Conservation (phyloP, 1,284 basidiomycete genomes). For the Meripilus lineatus region DNA sequence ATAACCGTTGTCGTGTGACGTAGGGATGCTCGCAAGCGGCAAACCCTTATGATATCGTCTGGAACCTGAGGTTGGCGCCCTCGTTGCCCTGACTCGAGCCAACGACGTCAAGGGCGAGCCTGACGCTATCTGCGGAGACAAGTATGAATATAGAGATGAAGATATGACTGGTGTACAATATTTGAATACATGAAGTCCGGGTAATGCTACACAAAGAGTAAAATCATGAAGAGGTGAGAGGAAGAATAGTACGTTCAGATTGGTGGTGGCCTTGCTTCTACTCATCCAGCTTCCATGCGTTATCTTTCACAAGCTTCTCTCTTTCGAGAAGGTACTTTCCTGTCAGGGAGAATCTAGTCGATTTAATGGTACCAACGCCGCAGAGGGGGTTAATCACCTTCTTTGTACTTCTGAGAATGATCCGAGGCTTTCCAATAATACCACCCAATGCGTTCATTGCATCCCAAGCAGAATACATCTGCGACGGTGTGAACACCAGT, state of each 20-base stretch:
- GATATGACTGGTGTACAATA: neutral
- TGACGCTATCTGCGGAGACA: too few species aligned
- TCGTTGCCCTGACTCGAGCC: too few species aligned
- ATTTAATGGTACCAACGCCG: neutral
- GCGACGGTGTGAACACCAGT: conserved; percentile 83
- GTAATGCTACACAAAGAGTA: too few species aligned
- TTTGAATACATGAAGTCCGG: neutral
- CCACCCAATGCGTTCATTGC: conserved; percentile 79
- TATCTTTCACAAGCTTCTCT: conserved; percentile 53
- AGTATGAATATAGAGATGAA: neutral
- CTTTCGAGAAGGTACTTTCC: conserved; percentile 84
- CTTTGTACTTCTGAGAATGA: conserved; percentile 81
- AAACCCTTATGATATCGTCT: too few species aligned
- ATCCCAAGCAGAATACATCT: conserved; percentile 75
- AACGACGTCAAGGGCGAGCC: too few species aligned
- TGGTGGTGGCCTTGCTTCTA: too few species aligned
- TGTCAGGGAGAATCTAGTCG: conserved; percentile 23
- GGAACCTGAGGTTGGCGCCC: too few species aligned
- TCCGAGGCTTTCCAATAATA: conserved; percentile 81
- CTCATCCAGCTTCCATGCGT: conserved; percentile 15
- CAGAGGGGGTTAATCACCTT: conserved; percentile 44
- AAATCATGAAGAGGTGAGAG: too few species aligned
- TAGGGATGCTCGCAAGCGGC: too few species aligned
- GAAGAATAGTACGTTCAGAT: too few species aligned
- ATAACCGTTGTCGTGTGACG: too few species aligned